Evolutionary conservation across 225 moss, liverwort and hornwort genomes (phyloP).

Genomic region (Neckera pumila): DNA sequence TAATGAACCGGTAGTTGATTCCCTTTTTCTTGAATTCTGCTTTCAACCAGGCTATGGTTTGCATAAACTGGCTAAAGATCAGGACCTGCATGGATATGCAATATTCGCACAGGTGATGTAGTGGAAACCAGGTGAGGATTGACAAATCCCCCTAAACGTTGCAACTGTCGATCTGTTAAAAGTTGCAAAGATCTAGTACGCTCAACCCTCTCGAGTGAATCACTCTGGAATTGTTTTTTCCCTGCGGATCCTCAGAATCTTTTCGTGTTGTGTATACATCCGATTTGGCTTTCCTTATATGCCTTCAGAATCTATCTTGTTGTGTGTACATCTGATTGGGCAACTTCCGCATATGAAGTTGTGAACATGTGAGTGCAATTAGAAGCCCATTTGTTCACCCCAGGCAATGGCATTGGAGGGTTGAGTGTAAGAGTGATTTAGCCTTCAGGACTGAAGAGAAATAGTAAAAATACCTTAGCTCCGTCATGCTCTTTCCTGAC

Average conservation of each 20-base stretch:
- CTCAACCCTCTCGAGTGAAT: neutral
- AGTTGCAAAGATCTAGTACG: neutral
- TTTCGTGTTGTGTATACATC: neutral
- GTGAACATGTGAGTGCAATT: neutral
- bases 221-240: neutral
- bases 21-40: constrained; percentile 91
- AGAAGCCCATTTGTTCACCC: neutral
- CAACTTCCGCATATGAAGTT: neutral
- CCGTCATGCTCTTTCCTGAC: constrained; percentile 83
- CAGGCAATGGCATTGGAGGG: neutral
- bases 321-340: neutral
- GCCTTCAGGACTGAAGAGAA: neutral
- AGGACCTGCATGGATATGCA: constrained; percentile 49
- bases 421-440: neutral
- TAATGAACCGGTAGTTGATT: constrained; percentile 93
- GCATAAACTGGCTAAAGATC: constrained; percentile 99
- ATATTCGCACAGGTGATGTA: neutral
- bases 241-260: neutral
- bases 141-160: neutral
- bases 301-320: neutral
- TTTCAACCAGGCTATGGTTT: constrained; percentile 97
- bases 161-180: neutral
- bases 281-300: neutral
- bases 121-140: neutral
- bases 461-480: constrained; percentile 53